Evolutionary conservation across 1,284 basidiomycete genomes (phyloP), one percentile per base, ranked within the genome.

Genomic region (Rhodotorula sp.): DNA sequence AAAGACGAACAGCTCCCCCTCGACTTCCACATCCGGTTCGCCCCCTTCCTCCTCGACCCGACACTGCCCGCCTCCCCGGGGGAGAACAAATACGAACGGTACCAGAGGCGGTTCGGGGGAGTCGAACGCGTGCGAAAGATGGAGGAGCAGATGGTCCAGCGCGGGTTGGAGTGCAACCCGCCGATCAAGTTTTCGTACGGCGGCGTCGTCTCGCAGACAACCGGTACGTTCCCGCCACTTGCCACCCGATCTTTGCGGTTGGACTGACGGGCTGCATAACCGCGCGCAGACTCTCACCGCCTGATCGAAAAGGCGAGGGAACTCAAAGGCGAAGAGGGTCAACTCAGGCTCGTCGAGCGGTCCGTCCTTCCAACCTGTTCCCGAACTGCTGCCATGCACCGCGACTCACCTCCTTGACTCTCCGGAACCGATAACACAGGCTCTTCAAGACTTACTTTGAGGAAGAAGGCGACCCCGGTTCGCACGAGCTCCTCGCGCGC

Each of bases 371-470:
- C 6, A 24, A 22, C 30, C 46, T 22, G 26, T 8, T 10, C 12
- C 6, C 53, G 2, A 20, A 49, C 45, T 24, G 29, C 7, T 18
- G n/a, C n/a, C 37, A 14, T 6, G 5, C 3, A 26, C 3, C 7
- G n/a, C 30, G 24, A 57, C 46, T n/a, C 17, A 12, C n/a, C n/a
- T 20, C 18, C n/a, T 29, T 3, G 17, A 4, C 37, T 12, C 44
- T 6, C 6, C 37, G 7, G 4, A 37, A 37, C 12, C 37, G 37
- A 12, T n/a, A 37, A 1, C 42, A 14, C 60, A 82, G 83, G 44
- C 78, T 91, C 12, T 91, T 90, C 82, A 85, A 87, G 64, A 87
- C 86, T 3, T 86, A 86, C 78, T 85, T 89, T 75, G 86, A 88
- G 74, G 84, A 87, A 24, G 84, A 83, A 55, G 84, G 86, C 77